Base-by-base conservation (phyloP, 148 eudicot genomes). In the Nepenthes mirabilis region DNA sequence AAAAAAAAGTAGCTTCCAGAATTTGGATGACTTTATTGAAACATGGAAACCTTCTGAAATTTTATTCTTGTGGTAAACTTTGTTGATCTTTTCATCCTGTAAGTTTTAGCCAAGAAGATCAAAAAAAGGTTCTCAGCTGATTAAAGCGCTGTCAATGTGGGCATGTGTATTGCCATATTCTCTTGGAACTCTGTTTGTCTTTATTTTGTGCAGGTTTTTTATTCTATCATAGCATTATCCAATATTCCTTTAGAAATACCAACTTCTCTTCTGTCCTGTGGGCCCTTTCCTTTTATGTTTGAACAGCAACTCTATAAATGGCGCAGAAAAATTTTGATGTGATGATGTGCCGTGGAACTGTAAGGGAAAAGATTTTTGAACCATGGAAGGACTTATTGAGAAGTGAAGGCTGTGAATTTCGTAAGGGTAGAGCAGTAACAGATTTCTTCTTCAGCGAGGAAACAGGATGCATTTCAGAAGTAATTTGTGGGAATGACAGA, bases 401-500 rank as follows among this genome's bases (percentile, higher is more conserved):
- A 80, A 72, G 67, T 55, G 70, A 69, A 58, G 87, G 89, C 37
- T 81, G 89, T 75, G 70, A 77, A 56, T 83, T 87, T 64, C 79
- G 86, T 40, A 75, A 77, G 75, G 84, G 95, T 37, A 83, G 83
- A 77, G 82, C 59, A 69, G 81, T 83, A 13, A 82, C 90, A 33
- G 90, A 87, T 74, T 70, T 87, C 64, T 68, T 64, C 57, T 69
- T 74, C 57, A 71, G 58, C 43, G 83, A 80, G 60, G 83, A 82
- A 74, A 83, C 75, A 47, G 80, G 82, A 52, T 60, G 87, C 72
- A 69, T 87, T 55, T 73, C 85, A 23, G 85, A 76, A 84, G 81
- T 84, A 23, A 62, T 74, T n/a, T 84, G 82, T 63, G 95, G 79
- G 48, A 87, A 87, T 72, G 90, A 82, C 71, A 84, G 77, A 66